A percentile compares a stretch with the other conserved stretches of the same genome.
Evolutionary conservation across 306 rosid genomes (phyloP).

Genomic region (Fagus sylvatica): DNA sequence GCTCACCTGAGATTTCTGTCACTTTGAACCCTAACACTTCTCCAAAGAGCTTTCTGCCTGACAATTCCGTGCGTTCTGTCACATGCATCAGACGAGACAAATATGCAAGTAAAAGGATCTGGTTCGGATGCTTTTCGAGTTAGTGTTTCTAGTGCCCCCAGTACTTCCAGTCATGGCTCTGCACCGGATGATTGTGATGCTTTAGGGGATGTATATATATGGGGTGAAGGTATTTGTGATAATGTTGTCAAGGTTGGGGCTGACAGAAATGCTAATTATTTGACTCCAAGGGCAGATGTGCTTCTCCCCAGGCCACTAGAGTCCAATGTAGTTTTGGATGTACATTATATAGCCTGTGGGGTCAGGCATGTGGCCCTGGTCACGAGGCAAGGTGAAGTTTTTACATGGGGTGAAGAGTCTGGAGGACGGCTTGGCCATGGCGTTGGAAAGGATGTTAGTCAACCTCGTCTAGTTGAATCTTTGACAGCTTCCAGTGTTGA

Average conservation of each 20-base stretch:
- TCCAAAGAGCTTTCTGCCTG: slow-evolving; percentile 54
- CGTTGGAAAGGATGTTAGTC: slow-evolving; percentile 79
- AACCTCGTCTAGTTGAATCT: slow-evolving; percentile 84
- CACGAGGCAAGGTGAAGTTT: slow-evolving; percentile 94
- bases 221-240: slow-evolving; percentile 93
- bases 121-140: slow-evolving; percentile 92
- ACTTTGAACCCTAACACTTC: slow-evolving; percentile 54
- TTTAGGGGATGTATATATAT: slow-evolving; percentile 89
- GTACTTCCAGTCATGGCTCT: slow-evolving; percentile 98
- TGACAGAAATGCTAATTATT: slow-evolving; percentile 56
- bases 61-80: slow-evolving; percentile 55
- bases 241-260: slow-evolving; percentile 66
- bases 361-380: slow-evolving; percentile 89
- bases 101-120: slow-evolving; percentile 94
- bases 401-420: slow-evolving; percentile 99
- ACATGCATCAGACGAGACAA: slow-evolving; percentile 75
- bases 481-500: slow-evolving; percentile 66
- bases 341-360: slow-evolving; percentile 89
- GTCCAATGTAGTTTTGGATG: slow-evolving; percentile 83
- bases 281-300: slow-evolving; percentile 74
- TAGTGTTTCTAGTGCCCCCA: slow-evolving; percentile 99
- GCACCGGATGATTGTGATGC: slow-evolving; percentile 96
- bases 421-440: slow-evolving; percentile 99
- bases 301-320: slow-evolving; percentile 91
- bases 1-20: slow-evolving; percentile 76